Base-by-base conservation (phyloP, 495 filamentous ascomycete genomes). In the Entonaema liquescens region DNA sequence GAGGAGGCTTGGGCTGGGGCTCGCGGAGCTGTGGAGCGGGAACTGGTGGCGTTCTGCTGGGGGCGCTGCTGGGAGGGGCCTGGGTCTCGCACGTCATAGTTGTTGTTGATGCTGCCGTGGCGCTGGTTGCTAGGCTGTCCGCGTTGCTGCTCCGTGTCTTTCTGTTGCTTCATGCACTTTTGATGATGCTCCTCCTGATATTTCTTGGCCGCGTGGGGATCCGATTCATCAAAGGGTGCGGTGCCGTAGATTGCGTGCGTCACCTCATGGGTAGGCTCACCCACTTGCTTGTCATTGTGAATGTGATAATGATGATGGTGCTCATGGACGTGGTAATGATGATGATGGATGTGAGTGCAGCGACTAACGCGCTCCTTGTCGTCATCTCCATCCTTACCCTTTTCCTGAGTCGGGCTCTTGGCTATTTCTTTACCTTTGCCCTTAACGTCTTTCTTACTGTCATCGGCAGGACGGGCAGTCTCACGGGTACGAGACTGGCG, bases 281-380 rank as follows among this genome's bases (percentile, higher is more conserved):
- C 42, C 42, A 47, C 42, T 19, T 21, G 42, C 19, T 47, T 47
- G 19, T 47, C 42, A 2, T 47, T 21, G 17, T 47, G 8, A 21
- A 47, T 23, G 23, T 47, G 21, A 15, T 53, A 29, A 9, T 28
- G 15, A 29, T 63, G 60, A 23, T 29, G 7, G 15, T 63, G 49
- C 23, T 29, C 29, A 12, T 53, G 49, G 13, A 28, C 23, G 15
- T 53, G 49, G 8, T 53, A 29, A 11, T 33, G 53, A 56, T 56
- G 53, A 35, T 56, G 60, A 8, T 63, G 33, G 25, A 54, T 15
- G 33, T 54, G 42, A 47, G 42, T 53, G 5, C 50, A 49, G 50
- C 38, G 49, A 38, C 8, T 17, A 9, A 28, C 6, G 15, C 33
- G 49, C 6, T 11, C 25, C 25, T 29, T 53, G 13, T 4, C 23